These are phyloP conservation scores for Penicillium capsulatum DNA, from an alignment of 2,329 filamentous ascomycete genomes.

Conservation along the genomic window DNA sequence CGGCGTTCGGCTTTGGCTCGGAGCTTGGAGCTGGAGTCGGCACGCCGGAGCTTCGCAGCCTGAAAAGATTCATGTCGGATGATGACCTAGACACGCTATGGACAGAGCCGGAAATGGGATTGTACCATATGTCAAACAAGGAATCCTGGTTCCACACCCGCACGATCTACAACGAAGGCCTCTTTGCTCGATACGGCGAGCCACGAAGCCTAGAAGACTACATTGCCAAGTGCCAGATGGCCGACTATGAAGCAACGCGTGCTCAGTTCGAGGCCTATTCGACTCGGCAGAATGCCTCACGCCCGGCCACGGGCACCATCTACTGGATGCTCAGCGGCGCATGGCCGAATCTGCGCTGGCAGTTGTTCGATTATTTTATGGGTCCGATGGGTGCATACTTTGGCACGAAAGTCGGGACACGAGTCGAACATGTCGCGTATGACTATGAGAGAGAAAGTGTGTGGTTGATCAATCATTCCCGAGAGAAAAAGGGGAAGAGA, in stretches of 20 bases:
- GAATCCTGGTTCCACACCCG: constrained; percentile 55
- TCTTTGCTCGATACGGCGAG: constrained; percentile 51
- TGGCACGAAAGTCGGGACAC: constrained; percentile 52
- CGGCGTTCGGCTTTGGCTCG: constrained; percentile 61
- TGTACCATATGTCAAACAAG: constrained; percentile 59
- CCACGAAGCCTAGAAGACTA: constrained; percentile 56
- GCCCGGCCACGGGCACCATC: constrained; percentile 57
- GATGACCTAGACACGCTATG: constrained; percentile 55
- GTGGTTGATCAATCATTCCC: constrained; percentile 54
- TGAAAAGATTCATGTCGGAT: constrained; percentile 52
- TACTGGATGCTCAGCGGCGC: constrained; percentile 67
- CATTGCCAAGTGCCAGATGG: constrained; percentile 56
- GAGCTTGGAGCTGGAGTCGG: constrained; percentile 61
- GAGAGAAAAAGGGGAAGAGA: constrained; percentile 40
- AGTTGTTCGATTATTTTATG: constrained; percentile 61
- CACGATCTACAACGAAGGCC: constrained; percentile 55
- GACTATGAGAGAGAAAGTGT: constrained; percentile 48
- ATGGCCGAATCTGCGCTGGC: constrained; percentile 64
- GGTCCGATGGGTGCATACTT: constrained; percentile 57
- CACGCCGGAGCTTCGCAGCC: constrained; percentile 54
- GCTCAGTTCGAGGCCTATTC: constrained; percentile 57
- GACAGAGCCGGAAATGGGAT: constrained; percentile 49
- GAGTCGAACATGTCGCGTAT: constrained; percentile 54
- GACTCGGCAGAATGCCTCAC: constrained; percentile 47
- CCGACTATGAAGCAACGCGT: constrained; percentile 61